Evolutionary conservation across 768 basidiomycete genomes (phyloP).

Genomic region (Nidularia pulvinata): DNA sequence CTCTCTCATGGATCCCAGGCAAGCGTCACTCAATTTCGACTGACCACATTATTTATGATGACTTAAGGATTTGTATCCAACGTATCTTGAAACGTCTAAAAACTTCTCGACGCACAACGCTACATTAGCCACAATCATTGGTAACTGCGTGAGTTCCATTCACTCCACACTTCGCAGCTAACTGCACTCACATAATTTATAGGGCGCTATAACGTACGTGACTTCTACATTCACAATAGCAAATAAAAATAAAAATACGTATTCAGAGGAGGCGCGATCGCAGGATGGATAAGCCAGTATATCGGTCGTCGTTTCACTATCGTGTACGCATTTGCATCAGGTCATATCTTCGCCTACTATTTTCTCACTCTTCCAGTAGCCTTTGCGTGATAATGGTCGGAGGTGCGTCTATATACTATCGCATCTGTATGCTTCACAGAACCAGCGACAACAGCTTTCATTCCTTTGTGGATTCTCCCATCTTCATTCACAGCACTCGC

Average conservation of each 20-base stretch:
- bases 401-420: conserved; percentile 19
- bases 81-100: conserved; percentile 67
- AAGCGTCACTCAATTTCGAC: conserved; percentile 3
- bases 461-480: conserved; percentile 88
- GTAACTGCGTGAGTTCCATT: conserved; percentile 48
- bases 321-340: conserved; percentile 29
- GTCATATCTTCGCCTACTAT: not conserved
- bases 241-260: not conserved
- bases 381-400: conserved; percentile 55
- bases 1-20: conserved; percentile 73
- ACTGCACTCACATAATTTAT: not conserved
- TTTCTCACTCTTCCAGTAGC: conserved; percentile 18
- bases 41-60: not conserved
- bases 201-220: conserved; percentile 37
- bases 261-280: conserved; percentile 64
- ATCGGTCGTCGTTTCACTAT: conserved; percentile 85
- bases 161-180: not conserved
- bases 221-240: not conserved
- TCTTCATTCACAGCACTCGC: conserved; percentile 62
- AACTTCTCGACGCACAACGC: conserved; percentile 54
- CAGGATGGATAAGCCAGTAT: conserved; percentile 74
- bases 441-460: conserved; percentile 35
- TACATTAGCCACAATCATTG: conserved; percentile 80
- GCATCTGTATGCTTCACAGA: not conserved
- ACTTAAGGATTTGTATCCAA: conserved; percentile 25